Evolutionary conservation across 2,329 filamentous ascomycete species (phyloP), one percentile per base, ranked within the genome.

Genomic region (Monilinia fructicola): DNA sequence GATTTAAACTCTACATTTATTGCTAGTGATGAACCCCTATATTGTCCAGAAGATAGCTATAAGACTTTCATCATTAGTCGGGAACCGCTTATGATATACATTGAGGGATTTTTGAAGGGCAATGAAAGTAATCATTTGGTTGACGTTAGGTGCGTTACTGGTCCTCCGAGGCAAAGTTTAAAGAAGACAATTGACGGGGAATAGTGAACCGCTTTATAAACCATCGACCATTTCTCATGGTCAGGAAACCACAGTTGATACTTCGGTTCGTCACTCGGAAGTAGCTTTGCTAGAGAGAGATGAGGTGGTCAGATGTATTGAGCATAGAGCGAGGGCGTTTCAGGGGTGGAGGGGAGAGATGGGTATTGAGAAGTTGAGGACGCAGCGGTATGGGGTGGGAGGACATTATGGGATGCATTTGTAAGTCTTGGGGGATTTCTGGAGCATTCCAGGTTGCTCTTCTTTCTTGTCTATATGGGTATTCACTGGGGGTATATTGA

Each of bases 351-450:
- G 81, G 1, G 78, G 79, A 1, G 78, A 85, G 62, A 80, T 86
- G 0, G 85, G 84, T 67, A 82, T 88, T 73, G 86, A 88, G 75
- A 81, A 83, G 60, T 79, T 88, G 69, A 86, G 85, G 82, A 83
- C 83, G 1, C 85, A 88, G 72, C 79, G 83, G 61, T 88, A 88
- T 72, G 83, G 82, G n/a, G 80, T 79, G 1, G 85, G 85, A 3
- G 86, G 85, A 0, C 84, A 87, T 74, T 88, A 88, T 74, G 64
- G 46, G 46, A 60, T 65, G 54, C 64, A 65, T 61, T 65, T 60
- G 64, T 65, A 65, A 53, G 64, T 65, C 31, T 31, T 4, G 5
- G 21, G 12, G 4, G 6, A 21, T 16, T 35, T 4, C 10, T 21
- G 23, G 18, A 31, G 44, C n/a, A n/a, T n/a, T n/a, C n/a, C n/a